A percentile compares a stretch with the other conserved stretches of the same genome.
Evolutionary conservation across 2,329 filamentous ascomycete species (phyloP).

Genomic region (Gremmenia infestans): DNA sequence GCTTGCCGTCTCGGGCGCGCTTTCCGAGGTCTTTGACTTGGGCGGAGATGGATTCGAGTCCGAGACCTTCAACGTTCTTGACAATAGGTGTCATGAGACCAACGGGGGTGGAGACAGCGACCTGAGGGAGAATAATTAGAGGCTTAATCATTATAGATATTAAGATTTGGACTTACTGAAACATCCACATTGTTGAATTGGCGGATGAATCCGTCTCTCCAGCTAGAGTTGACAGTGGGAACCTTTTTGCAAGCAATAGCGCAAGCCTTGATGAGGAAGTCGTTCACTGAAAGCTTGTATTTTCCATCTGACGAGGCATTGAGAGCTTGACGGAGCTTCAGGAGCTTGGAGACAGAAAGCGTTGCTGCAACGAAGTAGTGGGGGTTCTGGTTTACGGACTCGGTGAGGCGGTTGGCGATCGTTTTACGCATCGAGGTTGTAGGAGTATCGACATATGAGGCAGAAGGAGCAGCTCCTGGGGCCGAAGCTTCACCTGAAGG

Average conservation of each 20-base stretch:
- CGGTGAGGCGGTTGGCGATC: constrained; percentile 83
- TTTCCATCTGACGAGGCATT: constrained; percentile 84
- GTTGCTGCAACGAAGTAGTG: constrained; percentile 95
- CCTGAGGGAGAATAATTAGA: constrained; percentile 15
- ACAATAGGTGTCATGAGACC: constrained; percentile 98
- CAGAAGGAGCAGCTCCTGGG: constrained; percentile 48
- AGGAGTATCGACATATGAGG: constrained; percentile 77
- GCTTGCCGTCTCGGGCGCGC: constrained; percentile 92
- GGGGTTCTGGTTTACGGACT: constrained; percentile 90
- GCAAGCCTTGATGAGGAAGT: constrained; percentile 97
- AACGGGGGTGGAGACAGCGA: constrained; percentile 64
- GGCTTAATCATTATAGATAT: not conserved
- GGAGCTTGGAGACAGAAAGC: constrained; percentile 88
- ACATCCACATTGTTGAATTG: constrained; percentile 92
- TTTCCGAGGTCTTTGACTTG: constrained; percentile 96
- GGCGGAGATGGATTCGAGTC: constrained; percentile 80
- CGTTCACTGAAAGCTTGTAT: constrained; percentile 99
- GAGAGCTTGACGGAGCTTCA: constrained; percentile 91
- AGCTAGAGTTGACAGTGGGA: constrained; percentile 91
- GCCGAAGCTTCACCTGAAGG: constrained; percentile 45
- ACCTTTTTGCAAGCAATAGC: constrained; percentile 87
- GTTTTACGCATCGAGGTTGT: constrained; percentile 95
- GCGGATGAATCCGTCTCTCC: constrained; percentile 85
- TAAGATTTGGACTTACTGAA: constrained; percentile 62
- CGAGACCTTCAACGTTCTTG: constrained; percentile 78